A percentile compares a stretch with the other conserved stretches of the same genome.
phyloP scores from a whole-genome alignment of 1,139 yeast species.

The Taphrina deformans region DNA sequence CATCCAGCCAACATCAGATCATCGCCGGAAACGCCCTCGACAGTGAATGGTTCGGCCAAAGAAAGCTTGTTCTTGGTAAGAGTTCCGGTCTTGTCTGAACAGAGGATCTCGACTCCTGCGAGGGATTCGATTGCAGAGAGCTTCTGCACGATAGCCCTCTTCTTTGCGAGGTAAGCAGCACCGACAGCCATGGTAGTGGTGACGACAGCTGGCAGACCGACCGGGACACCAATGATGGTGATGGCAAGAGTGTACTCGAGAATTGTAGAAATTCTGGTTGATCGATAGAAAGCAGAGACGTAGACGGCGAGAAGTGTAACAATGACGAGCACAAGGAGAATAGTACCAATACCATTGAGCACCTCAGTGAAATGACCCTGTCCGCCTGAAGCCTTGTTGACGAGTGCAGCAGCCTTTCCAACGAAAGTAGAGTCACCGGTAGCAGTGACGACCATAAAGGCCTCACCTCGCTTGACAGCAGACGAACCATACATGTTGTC shows the following conservation, averaged over 20 bases:
- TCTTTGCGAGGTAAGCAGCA: slow-evolving; percentile 98
- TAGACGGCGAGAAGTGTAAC: slow-evolving; percentile 85
- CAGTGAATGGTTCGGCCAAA: slow-evolving; percentile 97
- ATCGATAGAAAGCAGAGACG: slow-evolving; percentile 94
- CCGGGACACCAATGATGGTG: slow-evolving; percentile 99
- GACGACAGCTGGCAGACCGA: slow-evolving; percentile 98
- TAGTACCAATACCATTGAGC: slow-evolving; percentile 95
- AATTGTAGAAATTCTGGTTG: slow-evolving; percentile 82
- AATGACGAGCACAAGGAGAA: slow-evolving; percentile 84
- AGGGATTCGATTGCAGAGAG: slow-evolving; percentile 96
- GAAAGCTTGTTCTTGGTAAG: slow-evolving; percentile 96
- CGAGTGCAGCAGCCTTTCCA: slow-evolving; percentile 96
- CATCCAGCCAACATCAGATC: slow-evolving; percentile 97
- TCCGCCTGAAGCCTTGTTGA: slow-evolving; percentile 92
- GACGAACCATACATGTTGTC: slow-evolving; percentile 91
- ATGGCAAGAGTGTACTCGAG: slow-evolving; percentile 91
- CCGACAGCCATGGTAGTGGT: slow-evolving; percentile 99
- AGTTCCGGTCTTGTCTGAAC: slow-evolving; percentile 99
- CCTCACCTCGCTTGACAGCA: slow-evolving; percentile 96
- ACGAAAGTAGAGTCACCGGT: slow-evolving; percentile 92
- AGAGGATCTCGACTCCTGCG: slow-evolving; percentile 98
- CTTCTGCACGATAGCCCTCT: slow-evolving; percentile 97
- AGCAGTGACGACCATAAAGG: slow-evolving; percentile 90
- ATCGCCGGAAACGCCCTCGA: slow-evolving; percentile 97
- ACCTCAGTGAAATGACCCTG: slow-evolving; percentile 97